Percentiles rank a stretch among this genome's conserved stretches.
These are phyloP conservation scores for Clavispora carvajalis DNA, from an alignment of 805 yeast genomes.

Conservation along the genomic window DNA sequence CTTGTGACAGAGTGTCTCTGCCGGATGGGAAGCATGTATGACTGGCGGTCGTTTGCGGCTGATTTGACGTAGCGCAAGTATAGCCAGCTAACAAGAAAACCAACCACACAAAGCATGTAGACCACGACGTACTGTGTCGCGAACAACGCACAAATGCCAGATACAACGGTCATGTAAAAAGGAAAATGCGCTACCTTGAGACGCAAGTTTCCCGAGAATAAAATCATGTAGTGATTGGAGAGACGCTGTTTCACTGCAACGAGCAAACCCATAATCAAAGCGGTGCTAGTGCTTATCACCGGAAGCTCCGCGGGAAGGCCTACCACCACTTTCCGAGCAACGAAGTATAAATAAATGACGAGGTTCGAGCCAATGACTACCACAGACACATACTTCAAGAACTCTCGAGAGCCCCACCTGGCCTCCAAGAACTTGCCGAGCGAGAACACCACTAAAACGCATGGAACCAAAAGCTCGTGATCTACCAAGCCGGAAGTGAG, in stretches of 20 bases:
- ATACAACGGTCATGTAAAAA: conserved; percentile 20
- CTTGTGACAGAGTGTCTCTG: background rate
- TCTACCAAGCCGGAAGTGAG: conserved; percentile 45
- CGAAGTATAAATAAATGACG: conserved; percentile 24
- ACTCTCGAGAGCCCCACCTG: conserved; percentile 56
- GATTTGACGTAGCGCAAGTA: conserved; percentile 36
- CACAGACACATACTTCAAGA: conserved; percentile 42
- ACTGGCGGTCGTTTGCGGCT: conserved; percentile 39
- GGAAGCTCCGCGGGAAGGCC: conserved; percentile 26
- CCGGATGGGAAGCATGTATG: conserved; percentile 36
- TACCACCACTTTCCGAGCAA: conserved; percentile 10
- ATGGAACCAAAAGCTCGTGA: conserved; percentile 32
- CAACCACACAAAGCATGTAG: conserved; percentile 20
- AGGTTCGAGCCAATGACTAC: conserved; percentile 33
- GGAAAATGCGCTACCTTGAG: conserved; percentile 40
- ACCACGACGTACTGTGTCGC: conserved; percentile 25
- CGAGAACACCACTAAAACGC: conserved; percentile 37
- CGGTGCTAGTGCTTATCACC: conserved; percentile 49
- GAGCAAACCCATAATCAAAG: conserved; percentile 52
- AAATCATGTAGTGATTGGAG: conserved; percentile 52
- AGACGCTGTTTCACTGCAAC: conserved; percentile 64
- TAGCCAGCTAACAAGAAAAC: conserved; percentile 35
- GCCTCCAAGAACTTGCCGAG: conserved; percentile 63
- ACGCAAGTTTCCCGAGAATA: conserved; percentile 43
- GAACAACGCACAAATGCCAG: conserved; percentile 12